phyloP scores from a whole-genome alignment of 2,329 filamentous ascomycete genomes.

The Chrysosporium keratinophilum region DNA sequence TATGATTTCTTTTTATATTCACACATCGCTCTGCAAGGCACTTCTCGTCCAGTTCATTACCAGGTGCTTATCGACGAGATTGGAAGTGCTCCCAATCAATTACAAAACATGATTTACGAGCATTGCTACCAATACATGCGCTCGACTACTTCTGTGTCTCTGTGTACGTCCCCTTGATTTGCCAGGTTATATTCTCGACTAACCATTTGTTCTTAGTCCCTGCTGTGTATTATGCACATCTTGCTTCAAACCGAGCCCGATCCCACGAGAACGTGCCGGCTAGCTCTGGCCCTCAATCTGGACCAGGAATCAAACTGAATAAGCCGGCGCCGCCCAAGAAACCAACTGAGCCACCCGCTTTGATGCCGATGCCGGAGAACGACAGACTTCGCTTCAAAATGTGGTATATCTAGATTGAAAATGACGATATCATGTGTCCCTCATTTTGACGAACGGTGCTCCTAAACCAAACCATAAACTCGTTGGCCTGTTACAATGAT shows the following conservation, averaged over 20 bases:
- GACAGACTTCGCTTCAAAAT: slow-evolving; percentile 28
- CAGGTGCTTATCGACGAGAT: slow-evolving; percentile 79
- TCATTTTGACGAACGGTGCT: neutral
- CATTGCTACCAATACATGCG: slow-evolving; percentile 90
- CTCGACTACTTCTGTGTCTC: slow-evolving; percentile 82
- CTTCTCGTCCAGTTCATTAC: slow-evolving; percentile 84
- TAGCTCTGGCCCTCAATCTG: slow-evolving; percentile 33
- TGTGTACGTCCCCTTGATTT: slow-evolving; percentile 38
- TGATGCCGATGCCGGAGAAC: slow-evolving; percentile 28
- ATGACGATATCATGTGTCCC: neutral
- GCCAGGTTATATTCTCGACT: slow-evolving; percentile 3
- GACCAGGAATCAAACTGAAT: slow-evolving; percentile 28
- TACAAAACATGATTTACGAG: slow-evolving; percentile 86
- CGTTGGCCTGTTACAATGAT: neutral
- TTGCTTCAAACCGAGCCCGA: slow-evolving; percentile 70
- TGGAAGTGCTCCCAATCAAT: slow-evolving; percentile 52
- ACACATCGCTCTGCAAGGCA: slow-evolving; percentile 81
- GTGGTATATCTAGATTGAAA: slow-evolving; percentile 32
- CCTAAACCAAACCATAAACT: neutral
- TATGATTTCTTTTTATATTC: slow-evolving; percentile 73
- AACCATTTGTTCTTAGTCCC: slow-evolving; percentile 41
- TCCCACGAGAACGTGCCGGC: slow-evolving; percentile 54
- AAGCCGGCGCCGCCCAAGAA: slow-evolving; percentile 22
- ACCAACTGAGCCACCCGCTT: slow-evolving; percentile 24
- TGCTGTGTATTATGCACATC: slow-evolving; percentile 89